These are phyloP conservation scores for Taiozyma sp. DNA, from an alignment of 1,139 yeast genomes.

Conservation along the genomic window DNA sequence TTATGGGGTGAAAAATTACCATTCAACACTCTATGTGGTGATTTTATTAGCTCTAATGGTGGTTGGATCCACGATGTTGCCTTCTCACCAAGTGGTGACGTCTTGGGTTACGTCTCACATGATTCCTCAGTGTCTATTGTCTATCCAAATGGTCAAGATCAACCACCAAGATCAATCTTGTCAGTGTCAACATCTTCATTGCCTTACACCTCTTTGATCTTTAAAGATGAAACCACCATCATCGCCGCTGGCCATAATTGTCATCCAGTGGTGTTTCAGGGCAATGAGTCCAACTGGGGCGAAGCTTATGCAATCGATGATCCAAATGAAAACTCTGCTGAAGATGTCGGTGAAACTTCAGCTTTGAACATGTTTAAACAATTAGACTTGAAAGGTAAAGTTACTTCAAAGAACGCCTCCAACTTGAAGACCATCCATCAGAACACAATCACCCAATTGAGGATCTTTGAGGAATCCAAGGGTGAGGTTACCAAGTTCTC, in stretches of 20 bases:
- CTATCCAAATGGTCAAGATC: conserved; percentile 70
- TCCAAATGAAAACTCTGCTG: conserved; percentile 40
- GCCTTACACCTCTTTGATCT: conserved; percentile 76
- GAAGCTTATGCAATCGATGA: conserved; percentile 26
- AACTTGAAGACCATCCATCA: conserved; percentile 80
- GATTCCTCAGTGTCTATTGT: conserved; percentile 74
- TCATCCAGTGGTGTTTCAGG: conserved; percentile 81
- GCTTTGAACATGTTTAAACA: conserved; percentile 96
- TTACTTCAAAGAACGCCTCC: conserved; percentile 43
- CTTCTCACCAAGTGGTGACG: conserved; percentile 76
- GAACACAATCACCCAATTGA: conserved; percentile 74
- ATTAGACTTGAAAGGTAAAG: conserved; percentile 88
- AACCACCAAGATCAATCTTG: conserved; percentile 39
- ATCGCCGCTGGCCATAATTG: conserved; percentile 93
- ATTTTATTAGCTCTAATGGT: conserved; percentile 67
- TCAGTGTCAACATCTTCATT: conserved; percentile 64
- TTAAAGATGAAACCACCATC: conserved; percentile 58
- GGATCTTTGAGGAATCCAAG: conserved; percentile 37
- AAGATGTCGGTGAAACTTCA: conserved; percentile 54
- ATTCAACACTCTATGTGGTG: conserved; percentile 89
- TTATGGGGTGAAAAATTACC: conserved; percentile 96
- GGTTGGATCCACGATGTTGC: conserved; percentile 93
- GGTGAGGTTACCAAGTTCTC: conserved; percentile 50
- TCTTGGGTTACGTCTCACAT: conserved; percentile 73
- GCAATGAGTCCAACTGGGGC: conserved; percentile 45